Percentiles rank a stretch among this genome's conserved stretches.
phyloP scores from a whole-genome alignment of 176 grass and related monocot genomes.

The Hordeum vulgare region DNA sequence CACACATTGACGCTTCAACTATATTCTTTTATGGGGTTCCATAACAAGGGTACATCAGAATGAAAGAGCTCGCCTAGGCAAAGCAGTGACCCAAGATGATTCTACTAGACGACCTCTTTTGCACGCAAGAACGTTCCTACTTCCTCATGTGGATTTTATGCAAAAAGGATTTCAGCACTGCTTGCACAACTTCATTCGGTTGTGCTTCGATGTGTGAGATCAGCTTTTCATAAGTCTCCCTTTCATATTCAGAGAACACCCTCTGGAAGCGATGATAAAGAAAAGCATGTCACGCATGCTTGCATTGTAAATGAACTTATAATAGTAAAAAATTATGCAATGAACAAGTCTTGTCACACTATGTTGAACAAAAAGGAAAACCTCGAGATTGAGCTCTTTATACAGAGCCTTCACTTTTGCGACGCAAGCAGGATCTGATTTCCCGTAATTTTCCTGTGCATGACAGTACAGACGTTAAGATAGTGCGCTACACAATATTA shows the following conservation, averaged over 20 bases:
- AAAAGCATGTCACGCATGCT: not conserved
- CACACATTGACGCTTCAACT: not conserved
- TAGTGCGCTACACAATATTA: not conserved
- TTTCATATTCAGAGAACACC: conserved; percentile 45
- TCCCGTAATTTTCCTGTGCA: conserved; percentile 72
- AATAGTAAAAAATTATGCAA: not conserved
- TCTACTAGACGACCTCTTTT: not conserved
- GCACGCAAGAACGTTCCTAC: not conserved
- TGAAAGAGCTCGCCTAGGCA: not conserved
- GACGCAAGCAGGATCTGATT: conserved; percentile 43
- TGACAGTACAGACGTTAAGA: not conserved
- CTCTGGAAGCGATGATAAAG: conserved; percentile 1
- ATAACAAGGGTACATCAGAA: not conserved
- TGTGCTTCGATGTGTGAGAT: conserved; percentile 50
- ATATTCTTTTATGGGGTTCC: not conserved
- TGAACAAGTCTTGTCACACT: not conserved
- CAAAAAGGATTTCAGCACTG: conserved; percentile 54
- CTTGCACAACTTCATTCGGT: conserved; percentile 40
- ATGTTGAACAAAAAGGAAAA: not conserved
- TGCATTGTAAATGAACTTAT: not conserved
- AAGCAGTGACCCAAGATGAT: too few relatives aligned
- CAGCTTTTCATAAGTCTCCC: conserved; percentile 40
- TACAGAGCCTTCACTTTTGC: conserved; percentile 71
- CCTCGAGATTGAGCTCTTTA: conserved; percentile 60
- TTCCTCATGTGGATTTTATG: conserved; percentile 67